Evolutionary conservation across 1,284 basidiomycete species (phyloP).

Genomic region (Moniliophthora roreri): DNA sequence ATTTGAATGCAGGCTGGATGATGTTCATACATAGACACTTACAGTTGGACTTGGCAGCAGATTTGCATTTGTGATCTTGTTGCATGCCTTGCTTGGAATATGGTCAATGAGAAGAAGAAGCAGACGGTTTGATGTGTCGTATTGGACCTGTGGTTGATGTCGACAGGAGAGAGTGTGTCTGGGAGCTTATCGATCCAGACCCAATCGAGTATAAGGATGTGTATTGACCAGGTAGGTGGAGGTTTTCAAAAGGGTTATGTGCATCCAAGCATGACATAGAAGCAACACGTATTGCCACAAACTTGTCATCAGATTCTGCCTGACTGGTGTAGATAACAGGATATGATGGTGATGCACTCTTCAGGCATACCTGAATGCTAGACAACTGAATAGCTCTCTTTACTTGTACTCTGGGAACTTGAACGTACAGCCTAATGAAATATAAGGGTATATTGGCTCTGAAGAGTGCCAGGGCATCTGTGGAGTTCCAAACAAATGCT

Average conservation of each 20-base stretch:
- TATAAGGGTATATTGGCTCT: slow-evolving; percentile 1
- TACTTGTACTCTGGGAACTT: neutral
- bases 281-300: slow-evolving; percentile 1
- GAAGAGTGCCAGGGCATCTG: neutral
- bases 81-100: too few relatives aligned
- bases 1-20: neutral
- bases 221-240: slow-evolving; percentile 3
- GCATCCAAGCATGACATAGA: neutral
- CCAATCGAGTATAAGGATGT: neutral
- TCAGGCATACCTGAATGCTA: neutral
- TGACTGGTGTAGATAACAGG: slow-evolving; percentile 1
- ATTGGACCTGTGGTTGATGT: too few relatives aligned
- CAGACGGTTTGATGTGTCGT: neutral
- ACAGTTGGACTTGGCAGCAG: too few relatives aligned
- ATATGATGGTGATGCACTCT: neutral
- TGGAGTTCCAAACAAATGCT: slow-evolving; percentile 11
- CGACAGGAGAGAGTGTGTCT: neutral
- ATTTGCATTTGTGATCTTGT: too few relatives aligned
- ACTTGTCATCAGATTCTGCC: slow-evolving; percentile 8
- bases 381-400: neutral
- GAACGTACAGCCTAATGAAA: neutral
- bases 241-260: slow-evolving; percentile 4
- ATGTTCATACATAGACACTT: neutral
- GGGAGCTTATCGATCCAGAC: neutral
- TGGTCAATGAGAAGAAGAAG: too few relatives aligned